Evolutionary conservation across 78 protist species (phyloP).

Genomic region (Diacronema lutheri): DNA sequence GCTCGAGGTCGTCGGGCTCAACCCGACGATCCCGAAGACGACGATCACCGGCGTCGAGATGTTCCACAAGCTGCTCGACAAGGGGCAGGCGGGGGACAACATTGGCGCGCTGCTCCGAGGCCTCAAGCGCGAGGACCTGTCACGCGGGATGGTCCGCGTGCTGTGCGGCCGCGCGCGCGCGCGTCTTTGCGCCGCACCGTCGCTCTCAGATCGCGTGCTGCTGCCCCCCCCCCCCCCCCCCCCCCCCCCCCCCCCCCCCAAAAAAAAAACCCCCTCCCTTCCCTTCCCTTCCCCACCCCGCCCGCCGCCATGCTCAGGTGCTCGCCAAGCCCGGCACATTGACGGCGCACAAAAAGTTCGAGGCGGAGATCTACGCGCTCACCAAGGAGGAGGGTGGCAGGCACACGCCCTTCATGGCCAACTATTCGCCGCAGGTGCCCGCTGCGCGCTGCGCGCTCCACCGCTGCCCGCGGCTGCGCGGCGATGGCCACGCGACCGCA

Average conservation of each 20-base stretch:
- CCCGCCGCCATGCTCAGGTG: too few relatives aligned
- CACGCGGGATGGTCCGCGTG: slow-evolving; percentile 60
- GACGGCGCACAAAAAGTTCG: slow-evolving; percentile 72
- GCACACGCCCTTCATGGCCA: slow-evolving; percentile 78
- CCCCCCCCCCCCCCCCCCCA: too few relatives aligned
- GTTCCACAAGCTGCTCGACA: slow-evolving; percentile 82
- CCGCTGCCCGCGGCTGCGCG: background rate
- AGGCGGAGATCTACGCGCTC: slow-evolving; percentile 87
- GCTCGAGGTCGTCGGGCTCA: slow-evolving; percentile 79
- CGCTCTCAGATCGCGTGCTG: too few relatives aligned
- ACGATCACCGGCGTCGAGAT: slow-evolving; percentile 85
- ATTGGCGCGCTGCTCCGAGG: slow-evolving; percentile 86
- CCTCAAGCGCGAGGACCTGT: slow-evolving; percentile 82
- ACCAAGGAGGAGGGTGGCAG: slow-evolving; percentile 94
- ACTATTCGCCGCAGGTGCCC: slow-evolving; percentile 12
- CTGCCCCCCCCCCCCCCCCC: too few relatives aligned
- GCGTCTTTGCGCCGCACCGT: too few relatives aligned
- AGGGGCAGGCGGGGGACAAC: slow-evolving; percentile 93
- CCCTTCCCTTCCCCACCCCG: too few relatives aligned
- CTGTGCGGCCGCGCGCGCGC: too few relatives aligned
- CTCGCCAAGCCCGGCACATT: slow-evolving; percentile 72
- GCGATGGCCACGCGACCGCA: too few relatives aligned
- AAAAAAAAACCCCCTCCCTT: too few relatives aligned
- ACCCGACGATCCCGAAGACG: slow-evolving; percentile 51
- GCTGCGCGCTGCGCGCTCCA: background rate